A percentile compares a stretch with the other conserved stretches of the same genome.
Conservation (phyloP, 192 early-diverging fungal genomes). For the Coemansia erecta region DNA sequence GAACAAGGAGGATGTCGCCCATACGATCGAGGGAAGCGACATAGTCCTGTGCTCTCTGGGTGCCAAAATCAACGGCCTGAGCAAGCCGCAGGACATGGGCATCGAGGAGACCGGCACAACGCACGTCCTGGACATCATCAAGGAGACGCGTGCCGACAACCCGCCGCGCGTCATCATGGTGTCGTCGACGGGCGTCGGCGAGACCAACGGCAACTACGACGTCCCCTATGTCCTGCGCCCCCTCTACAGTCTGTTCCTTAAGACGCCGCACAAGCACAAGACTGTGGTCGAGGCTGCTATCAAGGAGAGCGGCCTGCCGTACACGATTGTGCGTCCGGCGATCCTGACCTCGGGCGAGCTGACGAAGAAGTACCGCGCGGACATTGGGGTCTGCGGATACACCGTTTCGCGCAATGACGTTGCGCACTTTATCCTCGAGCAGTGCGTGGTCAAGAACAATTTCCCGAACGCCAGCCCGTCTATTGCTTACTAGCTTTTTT, state of each 20-base stretch:
- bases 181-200: conserved; percentile 40
- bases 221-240: conserved; percentile 33
- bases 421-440: conserved; percentile 48
- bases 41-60: conserved; percentile 41
- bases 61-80: conserved; percentile 15
- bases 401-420: conserved; percentile 52
- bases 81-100: conserved; percentile 19
- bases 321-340: conserved; percentile 51
- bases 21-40: conserved; percentile 38
- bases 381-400: conserved; percentile 35
- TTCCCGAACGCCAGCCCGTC: conserved; percentile 31
- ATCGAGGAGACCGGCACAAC: conserved; percentile 18
- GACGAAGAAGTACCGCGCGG: conserved; percentile 37
- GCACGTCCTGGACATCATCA: conserved; percentile 21
- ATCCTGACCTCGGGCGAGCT: conserved; percentile 37
- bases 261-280: conserved; percentile 36
- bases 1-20: conserved; percentile 24
- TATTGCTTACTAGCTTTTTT: conserved; percentile 16
- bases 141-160: conserved; percentile 17
- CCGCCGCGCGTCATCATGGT: conserved; percentile 42
- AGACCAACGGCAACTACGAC: conserved; percentile 15
- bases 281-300: conserved; percentile 20
- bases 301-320: conserved; percentile 34
- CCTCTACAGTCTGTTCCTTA: conserved; percentile 14
- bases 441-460: conserved; percentile 36